Evolutionary conservation across 129 eudicot genomes (phyloP).

Genomic region (Calendula officinalis): DNA sequence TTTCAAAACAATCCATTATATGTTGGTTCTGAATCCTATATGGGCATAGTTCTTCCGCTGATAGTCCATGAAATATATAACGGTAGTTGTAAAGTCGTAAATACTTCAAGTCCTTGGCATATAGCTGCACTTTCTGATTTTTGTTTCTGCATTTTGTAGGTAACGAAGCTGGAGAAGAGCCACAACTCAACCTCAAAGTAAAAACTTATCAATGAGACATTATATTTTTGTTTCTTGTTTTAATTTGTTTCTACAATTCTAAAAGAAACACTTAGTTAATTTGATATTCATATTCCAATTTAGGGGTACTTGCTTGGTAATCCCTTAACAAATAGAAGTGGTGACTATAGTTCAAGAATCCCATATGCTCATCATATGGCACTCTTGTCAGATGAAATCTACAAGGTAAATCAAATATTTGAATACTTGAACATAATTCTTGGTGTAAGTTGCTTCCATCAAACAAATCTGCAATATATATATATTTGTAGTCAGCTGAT

Average conservation of each 20-base stretch:
- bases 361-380: conserved; percentile 25
- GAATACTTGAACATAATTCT: not conserved
- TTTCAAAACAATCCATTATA: conserved; percentile 15
- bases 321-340: conserved; percentile 12
- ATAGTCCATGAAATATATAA: conserved; percentile 18
- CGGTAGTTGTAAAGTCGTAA: not conserved
- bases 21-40: conserved; percentile 20
- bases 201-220: not conserved
- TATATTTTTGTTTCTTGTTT: too few species aligned
- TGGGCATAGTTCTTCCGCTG: conserved; percentile 10
- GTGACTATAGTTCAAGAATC: conserved; percentile 17
- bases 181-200: conserved; percentile 17
- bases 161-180: conserved; percentile 19
- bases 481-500: conserved; percentile 17
- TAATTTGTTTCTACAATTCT: not conserved
- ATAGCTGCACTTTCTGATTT: not conserved
- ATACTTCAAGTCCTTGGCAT: not conserved
- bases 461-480: not conserved
- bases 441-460: not conserved
- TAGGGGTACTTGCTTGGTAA: conserved; percentile 37
- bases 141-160: conserved; percentile 3
- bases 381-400: conserved; percentile 31
- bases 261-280: not conserved
- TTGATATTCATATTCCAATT: not conserved
- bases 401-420: conserved; percentile 21